These are phyloP conservation scores for Daldinia caldariorum DNA, from an alignment of 495 filamentous ascomycete genomes.

Conservation along the genomic window DNA sequence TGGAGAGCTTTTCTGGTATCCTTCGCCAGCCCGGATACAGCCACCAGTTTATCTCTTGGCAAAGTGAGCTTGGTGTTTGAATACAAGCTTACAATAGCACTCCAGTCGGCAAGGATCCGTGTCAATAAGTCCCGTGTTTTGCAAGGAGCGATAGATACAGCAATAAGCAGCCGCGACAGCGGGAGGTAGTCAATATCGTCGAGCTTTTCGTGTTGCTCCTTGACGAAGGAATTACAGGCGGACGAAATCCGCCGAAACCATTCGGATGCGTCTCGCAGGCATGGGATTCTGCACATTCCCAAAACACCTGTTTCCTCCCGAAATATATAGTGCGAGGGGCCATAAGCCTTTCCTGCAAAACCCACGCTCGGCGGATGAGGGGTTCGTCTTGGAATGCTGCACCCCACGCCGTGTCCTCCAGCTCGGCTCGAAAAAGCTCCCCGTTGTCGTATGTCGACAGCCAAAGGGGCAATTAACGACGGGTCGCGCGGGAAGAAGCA, in stretches of 20 bases:
- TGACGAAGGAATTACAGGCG: not conserved
- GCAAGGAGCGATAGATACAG: not conserved
- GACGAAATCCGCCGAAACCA: not conserved
- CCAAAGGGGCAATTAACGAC: not conserved
- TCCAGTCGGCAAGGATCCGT: not conserved
- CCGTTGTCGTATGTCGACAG: not conserved
- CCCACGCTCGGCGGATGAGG: constrained; percentile 2
- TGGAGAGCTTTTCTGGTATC: not conserved
- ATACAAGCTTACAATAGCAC: not conserved
- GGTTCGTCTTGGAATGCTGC: not conserved
- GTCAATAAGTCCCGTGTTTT: not conserved
- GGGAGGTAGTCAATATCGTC: not conserved
- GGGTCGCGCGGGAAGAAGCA: not conserved
- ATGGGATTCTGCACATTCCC: constrained; percentile 19
- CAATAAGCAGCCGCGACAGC: not conserved
- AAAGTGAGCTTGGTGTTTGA: not conserved
- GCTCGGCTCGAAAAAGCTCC: not conserved
- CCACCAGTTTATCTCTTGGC: not conserved
- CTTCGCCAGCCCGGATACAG: not conserved
- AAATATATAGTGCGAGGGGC: constrained; percentile 24
- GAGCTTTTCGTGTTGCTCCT: not conserved
- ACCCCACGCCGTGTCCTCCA: not conserved
- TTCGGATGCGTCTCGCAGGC: not conserved
- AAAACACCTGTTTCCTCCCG: constrained; percentile 24
- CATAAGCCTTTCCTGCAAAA: constrained; percentile 19